A percentile compares a stretch with the other conserved stretches of the same genome.
Conservation (phyloP, 1,139 yeast species). For the Kodamaea suecica region DNA sequence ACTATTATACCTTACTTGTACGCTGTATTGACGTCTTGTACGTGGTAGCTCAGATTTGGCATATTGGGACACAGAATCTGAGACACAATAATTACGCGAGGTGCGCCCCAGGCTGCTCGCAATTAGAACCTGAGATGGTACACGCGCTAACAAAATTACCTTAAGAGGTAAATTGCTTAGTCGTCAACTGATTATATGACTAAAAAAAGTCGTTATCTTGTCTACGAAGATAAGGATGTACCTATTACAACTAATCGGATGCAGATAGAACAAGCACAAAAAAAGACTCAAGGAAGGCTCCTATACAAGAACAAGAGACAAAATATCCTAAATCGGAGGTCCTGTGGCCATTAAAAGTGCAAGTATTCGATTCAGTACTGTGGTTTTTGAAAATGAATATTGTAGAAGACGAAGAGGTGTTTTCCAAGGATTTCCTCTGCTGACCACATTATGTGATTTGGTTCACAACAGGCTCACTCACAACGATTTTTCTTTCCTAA, state of each 20-base stretch:
- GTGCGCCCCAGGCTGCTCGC: too few relatives aligned
- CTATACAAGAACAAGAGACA: constrained; percentile 30
- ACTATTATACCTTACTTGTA: too few relatives aligned
- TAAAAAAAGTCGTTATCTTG: constrained; percentile 13
- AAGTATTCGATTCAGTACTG: constrained; percentile 24
- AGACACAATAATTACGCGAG: too few relatives aligned
- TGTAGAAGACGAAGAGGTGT: constrained; percentile 60
- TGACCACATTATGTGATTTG: constrained; percentile 72
- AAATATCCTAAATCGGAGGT: constrained; percentile 24
- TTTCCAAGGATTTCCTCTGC: constrained; percentile 83
- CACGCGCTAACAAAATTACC: too few relatives aligned
- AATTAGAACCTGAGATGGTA: too few relatives aligned
- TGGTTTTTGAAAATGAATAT: constrained; percentile 12
- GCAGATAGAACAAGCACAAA: neutral
- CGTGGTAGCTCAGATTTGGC: too few relatives aligned
- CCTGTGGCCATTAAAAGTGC: constrained; percentile 22
- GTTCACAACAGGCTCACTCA: constrained; percentile 64
- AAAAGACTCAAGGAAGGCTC: constrained; percentile 4
- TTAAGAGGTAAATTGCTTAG: too few relatives aligned
- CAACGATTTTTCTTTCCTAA: constrained; percentile 33
- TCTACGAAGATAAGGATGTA: constrained; percentile 15
- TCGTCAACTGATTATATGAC: too few relatives aligned
- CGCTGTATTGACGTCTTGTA: too few relatives aligned
- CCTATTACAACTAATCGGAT: constrained; percentile 14
- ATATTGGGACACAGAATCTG: too few relatives aligned